These are phyloP conservation scores for Helicocarpus griseus DNA, from an alignment of 2,329 filamentous ascomycete species.

Conservation along the genomic window DNA sequence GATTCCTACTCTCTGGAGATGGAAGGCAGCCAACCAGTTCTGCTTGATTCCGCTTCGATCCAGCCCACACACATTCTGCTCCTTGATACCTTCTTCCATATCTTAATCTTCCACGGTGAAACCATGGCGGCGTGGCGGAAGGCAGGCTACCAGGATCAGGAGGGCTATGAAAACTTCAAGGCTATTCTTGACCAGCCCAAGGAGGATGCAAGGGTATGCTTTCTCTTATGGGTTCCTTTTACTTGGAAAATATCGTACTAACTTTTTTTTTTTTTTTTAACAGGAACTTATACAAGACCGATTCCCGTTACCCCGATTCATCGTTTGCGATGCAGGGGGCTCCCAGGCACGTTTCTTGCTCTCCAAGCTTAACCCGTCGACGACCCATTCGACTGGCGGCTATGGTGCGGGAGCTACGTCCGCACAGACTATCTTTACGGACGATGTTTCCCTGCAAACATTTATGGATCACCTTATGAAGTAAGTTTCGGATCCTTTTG, in stretches of 20 bases:
- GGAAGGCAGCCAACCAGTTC: conserved; percentile 83
- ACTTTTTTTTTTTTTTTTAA: neutral
- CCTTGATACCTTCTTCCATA: conserved; percentile 98
- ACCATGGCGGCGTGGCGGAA: conserved; percentile 98
- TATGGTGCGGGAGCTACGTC: conserved; percentile 85
- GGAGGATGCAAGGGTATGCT: conserved; percentile 79
- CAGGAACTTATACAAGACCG: conserved; percentile 94
- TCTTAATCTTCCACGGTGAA: conserved; percentile 97
- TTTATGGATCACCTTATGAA: conserved; percentile 99
- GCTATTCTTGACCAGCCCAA: conserved; percentile 82
- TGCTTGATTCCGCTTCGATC: conserved; percentile 92
- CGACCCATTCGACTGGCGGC: conserved; percentile 85
- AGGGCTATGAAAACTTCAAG: conserved; percentile 95
- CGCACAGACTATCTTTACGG: conserved; percentile 97
- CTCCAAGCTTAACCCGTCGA: conserved; percentile 94
- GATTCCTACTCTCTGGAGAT: conserved; percentile 97
- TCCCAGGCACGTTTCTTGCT: conserved; percentile 95
- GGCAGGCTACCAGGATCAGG: conserved; percentile 93
- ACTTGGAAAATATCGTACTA: too few relatives aligned
- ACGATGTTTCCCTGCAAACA: conserved; percentile 93
- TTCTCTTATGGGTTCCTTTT: neutral
- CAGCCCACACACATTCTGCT: conserved; percentile 88
- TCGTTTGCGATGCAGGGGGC: conserved; percentile 95
- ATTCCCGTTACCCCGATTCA: conserved; percentile 96
- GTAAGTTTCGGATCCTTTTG: conserved; percentile 43